Conservation (phyloP, 2,329 filamentous ascomycete species). For the Penicillium oxalicum region DNA sequence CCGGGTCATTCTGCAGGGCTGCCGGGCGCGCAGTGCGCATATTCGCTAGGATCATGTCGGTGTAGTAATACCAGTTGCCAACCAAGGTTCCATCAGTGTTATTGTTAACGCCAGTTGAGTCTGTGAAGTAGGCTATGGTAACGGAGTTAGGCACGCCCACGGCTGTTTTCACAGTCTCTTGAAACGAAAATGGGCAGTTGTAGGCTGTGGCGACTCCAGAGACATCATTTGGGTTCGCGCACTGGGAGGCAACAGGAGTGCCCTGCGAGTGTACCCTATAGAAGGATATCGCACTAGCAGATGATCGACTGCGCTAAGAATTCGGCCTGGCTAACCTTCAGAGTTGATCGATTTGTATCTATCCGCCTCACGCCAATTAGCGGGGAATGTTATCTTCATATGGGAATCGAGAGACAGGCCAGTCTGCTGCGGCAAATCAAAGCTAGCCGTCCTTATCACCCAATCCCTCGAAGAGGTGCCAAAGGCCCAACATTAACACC, state of each 20-base stretch:
- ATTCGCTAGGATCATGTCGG: not conserved
- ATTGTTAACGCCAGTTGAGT: not conserved
- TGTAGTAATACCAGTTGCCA: not conserved
- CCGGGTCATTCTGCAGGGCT: not conserved
- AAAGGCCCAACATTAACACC: no score
- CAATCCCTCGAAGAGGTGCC: no score
- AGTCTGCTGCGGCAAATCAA: no score
- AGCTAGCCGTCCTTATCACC: no score
- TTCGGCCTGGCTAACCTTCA: no score
- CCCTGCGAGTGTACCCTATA: slow-evolving; percentile 1
- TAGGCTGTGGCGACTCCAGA: not conserved
- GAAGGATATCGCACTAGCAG: no score
- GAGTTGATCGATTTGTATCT: no score
- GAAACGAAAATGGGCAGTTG: not conserved
- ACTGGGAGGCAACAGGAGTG: not conserved
- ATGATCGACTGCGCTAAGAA: no score
- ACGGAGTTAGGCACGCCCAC: not conserved
- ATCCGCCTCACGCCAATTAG: no score
- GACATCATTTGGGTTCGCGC: not conserved
- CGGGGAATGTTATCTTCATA: no score
- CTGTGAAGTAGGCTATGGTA: slow-evolving; percentile 1
- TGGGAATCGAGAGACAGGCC: no score
- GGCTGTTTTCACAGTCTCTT: not conserved
- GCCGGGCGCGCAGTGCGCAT: not conserved
- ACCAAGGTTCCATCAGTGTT: not conserved